phyloP scores from a whole-genome alignment of 106 monocot genomes.

The Phalaenopsis aphrodite region DNA sequence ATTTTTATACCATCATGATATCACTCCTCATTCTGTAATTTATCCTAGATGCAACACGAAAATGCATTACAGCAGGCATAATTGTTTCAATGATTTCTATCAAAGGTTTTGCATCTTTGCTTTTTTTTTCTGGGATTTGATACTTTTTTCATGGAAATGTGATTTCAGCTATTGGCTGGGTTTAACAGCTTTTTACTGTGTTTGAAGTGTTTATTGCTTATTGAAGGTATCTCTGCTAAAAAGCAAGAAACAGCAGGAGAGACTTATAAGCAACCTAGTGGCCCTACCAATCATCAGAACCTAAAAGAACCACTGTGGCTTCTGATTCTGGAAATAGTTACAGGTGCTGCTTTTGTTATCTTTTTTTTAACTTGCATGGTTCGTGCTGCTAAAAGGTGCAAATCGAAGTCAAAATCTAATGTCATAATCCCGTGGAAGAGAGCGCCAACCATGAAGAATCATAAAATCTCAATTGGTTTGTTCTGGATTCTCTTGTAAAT shows the following conservation, averaged over 20 bases:
- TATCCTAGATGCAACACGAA: neutral
- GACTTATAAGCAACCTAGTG: conserved; percentile 3
- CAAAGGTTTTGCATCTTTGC: neutral
- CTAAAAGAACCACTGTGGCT: conserved; percentile 67
- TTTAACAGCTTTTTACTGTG: too few species aligned
- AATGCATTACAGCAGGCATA: neutral
- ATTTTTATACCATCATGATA: too few species aligned
- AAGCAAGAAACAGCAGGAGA: conserved; percentile 9
- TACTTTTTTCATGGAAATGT: too few species aligned
- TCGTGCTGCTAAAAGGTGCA: conserved; percentile 29
- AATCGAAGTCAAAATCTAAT: conserved; percentile 19
- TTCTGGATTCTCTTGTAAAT: conserved; percentile 2
- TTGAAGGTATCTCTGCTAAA: conserved; percentile 19
- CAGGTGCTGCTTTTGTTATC: conserved; percentile 30
- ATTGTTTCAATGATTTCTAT: neutral
- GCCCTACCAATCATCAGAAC: conserved; percentile 16
- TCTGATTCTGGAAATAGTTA: conserved; percentile 63
- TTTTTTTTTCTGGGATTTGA: neutral
- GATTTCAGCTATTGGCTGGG: too few species aligned
- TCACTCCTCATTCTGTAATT: neutral
- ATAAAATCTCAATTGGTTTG: conserved; percentile 45
- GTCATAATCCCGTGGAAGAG: conserved; percentile 35
- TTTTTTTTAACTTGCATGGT: conserved; percentile 27
- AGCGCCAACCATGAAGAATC: conserved; percentile 27
- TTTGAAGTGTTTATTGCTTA: neutral